Conservation (phyloP, 2,329 filamentous ascomycete species). For the Polychaeton citri region DNA sequence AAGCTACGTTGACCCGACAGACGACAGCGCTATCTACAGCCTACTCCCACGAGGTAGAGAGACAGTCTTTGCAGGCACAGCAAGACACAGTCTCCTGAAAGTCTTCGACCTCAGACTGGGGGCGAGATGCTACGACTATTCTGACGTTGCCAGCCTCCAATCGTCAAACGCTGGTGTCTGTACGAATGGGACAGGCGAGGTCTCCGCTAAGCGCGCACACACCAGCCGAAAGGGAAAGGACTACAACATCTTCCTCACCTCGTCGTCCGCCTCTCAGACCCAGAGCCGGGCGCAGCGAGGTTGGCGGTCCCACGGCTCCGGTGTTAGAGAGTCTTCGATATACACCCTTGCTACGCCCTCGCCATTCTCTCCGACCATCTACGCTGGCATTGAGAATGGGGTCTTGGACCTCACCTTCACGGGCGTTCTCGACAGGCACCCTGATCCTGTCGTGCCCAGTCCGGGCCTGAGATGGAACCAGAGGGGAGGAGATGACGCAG, state of each 20-base stretch:
- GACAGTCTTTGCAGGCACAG: constrained; percentile 43
- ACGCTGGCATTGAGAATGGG: constrained; percentile 34
- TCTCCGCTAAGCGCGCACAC: no score
- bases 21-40: constrained; percentile 46
- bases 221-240: constrained; percentile 7
- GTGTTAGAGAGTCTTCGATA: constrained; percentile 26
- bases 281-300: constrained; percentile 10
- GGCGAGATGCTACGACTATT: constrained; percentile 17
- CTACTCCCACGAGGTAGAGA: constrained; percentile 44
- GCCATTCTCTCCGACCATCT: constrained; percentile 29
- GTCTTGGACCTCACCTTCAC: constrained; percentile 32
- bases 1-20: constrained; percentile 41
- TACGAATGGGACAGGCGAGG: no score
- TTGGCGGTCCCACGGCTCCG: constrained; percentile 12
- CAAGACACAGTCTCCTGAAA: constrained; percentile 45
- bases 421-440: constrained; percentile 27
- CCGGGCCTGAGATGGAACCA: constrained; percentile 1
- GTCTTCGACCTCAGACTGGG: constrained; percentile 47
- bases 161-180: no score
- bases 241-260: constrained; percentile 36
- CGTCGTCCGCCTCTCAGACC: constrained; percentile 12
- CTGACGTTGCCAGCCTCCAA: constrained; percentile 13
- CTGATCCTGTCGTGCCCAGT: constrained; percentile 23
- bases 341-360: constrained; percentile 37
- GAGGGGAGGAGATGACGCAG: not conserved